A percentile compares a stretch with the other conserved stretches of the same genome.
Conservation (phyloP, 2,329 filamentous ascomycete species). For the Orbilia ellipsospora region DNA sequence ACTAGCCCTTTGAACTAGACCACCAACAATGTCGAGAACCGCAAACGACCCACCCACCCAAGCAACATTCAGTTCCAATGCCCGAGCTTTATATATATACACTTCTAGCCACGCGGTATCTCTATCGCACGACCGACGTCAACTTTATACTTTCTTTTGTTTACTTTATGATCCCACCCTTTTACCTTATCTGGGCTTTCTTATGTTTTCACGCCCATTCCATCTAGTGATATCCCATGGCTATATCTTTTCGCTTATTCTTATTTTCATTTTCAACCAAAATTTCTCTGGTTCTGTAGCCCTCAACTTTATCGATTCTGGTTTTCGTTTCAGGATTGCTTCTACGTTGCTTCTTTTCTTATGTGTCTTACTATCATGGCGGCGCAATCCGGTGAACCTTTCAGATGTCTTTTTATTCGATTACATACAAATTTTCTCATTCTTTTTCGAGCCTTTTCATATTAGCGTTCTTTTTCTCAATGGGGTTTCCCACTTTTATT, state of each 20-base stretch:
- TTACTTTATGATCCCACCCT: constrained; percentile 8
- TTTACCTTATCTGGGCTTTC: constrained; percentile 17
- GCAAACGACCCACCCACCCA: constrained; percentile 4
- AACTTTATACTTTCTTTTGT: constrained; percentile 40
- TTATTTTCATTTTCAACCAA: no score
- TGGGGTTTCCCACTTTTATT: constrained; percentile 3
- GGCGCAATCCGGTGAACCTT: constrained; percentile 43
- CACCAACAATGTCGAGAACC: not conserved
- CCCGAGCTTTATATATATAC: constrained; percentile 24
- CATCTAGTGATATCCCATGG: constrained; percentile 52
- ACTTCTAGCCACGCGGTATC: constrained; percentile 1
- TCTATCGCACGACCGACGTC: constrained; percentile 29
- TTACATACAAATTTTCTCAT: not conserved
- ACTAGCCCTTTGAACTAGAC: constrained; percentile 54
- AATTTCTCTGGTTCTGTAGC: not conserved
- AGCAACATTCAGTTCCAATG: constrained; percentile 9
- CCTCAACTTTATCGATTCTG: not conserved
- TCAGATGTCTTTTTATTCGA: constrained; percentile 15
- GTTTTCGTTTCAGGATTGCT: constrained; percentile 3
- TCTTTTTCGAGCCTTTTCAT: constrained; percentile 16
- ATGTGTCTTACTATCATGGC: constrained; percentile 42
- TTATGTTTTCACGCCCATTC: constrained; percentile 34
- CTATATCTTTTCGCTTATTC: constrained; percentile 20
- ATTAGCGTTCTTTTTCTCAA: constrained; percentile 24
- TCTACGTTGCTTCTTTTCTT: constrained; percentile 26